Percentiles rank a stretch among this genome's conserved stretches.
phyloP scores from a whole-genome alignment of 257 asterid species.

The Parsonsia alboflavescens region DNA sequence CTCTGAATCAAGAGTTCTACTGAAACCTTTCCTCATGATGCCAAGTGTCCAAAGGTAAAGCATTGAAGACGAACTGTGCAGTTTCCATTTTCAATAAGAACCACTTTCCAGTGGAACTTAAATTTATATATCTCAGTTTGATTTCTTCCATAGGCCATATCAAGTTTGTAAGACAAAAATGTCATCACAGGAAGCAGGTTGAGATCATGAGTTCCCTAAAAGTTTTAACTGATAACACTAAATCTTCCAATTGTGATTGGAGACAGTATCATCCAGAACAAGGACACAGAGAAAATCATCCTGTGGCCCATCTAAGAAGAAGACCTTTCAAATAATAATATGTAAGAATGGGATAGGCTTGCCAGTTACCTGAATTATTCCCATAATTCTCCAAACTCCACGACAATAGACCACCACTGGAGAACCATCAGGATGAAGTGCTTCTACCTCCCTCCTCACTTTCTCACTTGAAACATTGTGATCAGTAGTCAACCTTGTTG shows the following conservation, averaged over 20 bases:
- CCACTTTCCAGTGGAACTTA: background rate
- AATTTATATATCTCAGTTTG: background rate
- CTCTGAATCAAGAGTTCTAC: background rate
- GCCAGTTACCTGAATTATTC: conserved; percentile 80
- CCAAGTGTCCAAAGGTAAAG: background rate
- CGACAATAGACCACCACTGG: conserved; percentile 67
- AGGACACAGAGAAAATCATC: background rate
- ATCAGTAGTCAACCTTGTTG: conserved; percentile 83
- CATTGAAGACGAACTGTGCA: background rate
- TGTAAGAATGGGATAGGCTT: conserved; percentile 1
- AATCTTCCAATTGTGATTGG: background rate
- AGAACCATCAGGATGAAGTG: conserved; percentile 76
- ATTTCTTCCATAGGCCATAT: background rate
- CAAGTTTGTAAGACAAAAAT: background rate
- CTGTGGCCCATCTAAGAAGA: background rate
- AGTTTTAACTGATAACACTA: background rate
- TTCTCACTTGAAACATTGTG: conserved; percentile 80
- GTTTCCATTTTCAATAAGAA: background rate
- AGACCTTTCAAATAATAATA: background rate
- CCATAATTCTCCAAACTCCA: conserved; percentile 98
- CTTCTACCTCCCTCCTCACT: conserved; percentile 88
- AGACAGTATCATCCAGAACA: background rate
- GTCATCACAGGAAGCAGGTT: background rate
- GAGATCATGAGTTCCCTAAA: background rate
- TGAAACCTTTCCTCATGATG: background rate